Percentiles rank a stretch among this genome's conserved stretches.
Conservation (phyloP, 768 basidiomycete genomes). For the Trametes villosa region DNA sequence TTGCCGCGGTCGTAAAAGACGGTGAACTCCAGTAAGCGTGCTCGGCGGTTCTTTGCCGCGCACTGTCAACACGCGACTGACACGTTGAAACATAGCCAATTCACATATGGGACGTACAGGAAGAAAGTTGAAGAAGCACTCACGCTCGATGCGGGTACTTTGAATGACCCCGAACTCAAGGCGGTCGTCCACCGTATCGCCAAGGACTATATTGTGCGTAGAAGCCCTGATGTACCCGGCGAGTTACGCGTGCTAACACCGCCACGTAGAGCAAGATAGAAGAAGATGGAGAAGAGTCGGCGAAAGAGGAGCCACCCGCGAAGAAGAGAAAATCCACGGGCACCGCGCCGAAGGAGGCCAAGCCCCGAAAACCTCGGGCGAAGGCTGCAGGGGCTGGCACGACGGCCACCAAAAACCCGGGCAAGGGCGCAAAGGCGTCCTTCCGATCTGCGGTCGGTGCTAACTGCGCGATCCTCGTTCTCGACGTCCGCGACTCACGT, state of each 20-base stretch:
- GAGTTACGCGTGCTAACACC: not conserved
- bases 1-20: slow-evolving; percentile 31
- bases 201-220: slow-evolving; percentile 15
- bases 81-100: slow-evolving; percentile 35
- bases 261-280: not conserved
- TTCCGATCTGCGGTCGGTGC: slow-evolving; percentile 11
- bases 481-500: too few species aligned
- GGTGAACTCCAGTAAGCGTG: slow-evolving; percentile 37
- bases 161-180: slow-evolving; percentile 52
- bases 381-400: not conserved
- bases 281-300: not conserved
- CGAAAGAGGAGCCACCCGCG: too few species aligned
- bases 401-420: not conserved
- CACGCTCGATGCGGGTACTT: slow-evolving; percentile 45
- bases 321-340: not conserved
- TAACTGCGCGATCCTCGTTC: too few species aligned
- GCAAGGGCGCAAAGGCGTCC: slow-evolving; percentile 7
- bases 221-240: not conserved
- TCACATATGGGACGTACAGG: slow-evolving; percentile 57
- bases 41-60: not conserved
- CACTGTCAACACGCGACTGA: not conserved
- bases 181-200: slow-evolving; percentile 34
- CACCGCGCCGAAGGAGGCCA: not conserved
- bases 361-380: not conserved
- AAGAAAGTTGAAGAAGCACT: slow-evolving; percentile 52